Base-by-base conservation (phyloP, 2,329 filamentous ascomycete species). In the Cercospora zeae-maydis region DNA sequence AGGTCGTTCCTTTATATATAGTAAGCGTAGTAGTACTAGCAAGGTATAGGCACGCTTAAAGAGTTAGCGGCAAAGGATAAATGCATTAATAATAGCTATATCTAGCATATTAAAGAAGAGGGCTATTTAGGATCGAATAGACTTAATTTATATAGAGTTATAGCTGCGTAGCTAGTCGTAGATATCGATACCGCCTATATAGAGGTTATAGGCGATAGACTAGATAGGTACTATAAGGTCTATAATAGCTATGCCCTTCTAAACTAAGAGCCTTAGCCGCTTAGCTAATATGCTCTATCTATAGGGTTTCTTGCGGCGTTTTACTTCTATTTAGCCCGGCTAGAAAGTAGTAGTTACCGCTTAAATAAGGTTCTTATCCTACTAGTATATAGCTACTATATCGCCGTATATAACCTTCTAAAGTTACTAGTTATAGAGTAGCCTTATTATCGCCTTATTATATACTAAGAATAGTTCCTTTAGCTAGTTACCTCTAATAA, bases 61-160 rank as follows among this genome's bases (percentile, higher is more conserved):
- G 3, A 33, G 11, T 2, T 58, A 21, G 9, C 30, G 19, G 31
- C 51, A 59, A 30, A 59, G 39, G 7, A 59, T 11, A 27, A 13
- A 59, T 6, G 42, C 21, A 27, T 59, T 59, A 51, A 59, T 59
- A 16, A 59, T 36, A 34, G 56, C 56, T 59, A 36, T 49, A 59
- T 59, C 19, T 33, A 59, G 24, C 33, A 59, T 47, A 51, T 27
- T 27, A 27, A 49, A 59, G 19, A 59, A 51, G 31, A 59, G 5
- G 10, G n/a, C 5, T 34, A 16, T 49, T 39, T 59, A 59, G 3
- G 27, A 30, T 34, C 14, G n/a, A 14, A 49, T n/a, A 4, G 16
- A 30, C 56, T 51, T 59, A 33, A 49, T 13, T 21, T 59, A 59
- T 13, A 14, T 34, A 49, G 36, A 31, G 33, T 59, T 27, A 27